Conservation (phyloP, 805 yeast species). For the Wickerhamomyces silvicola region DNA sequence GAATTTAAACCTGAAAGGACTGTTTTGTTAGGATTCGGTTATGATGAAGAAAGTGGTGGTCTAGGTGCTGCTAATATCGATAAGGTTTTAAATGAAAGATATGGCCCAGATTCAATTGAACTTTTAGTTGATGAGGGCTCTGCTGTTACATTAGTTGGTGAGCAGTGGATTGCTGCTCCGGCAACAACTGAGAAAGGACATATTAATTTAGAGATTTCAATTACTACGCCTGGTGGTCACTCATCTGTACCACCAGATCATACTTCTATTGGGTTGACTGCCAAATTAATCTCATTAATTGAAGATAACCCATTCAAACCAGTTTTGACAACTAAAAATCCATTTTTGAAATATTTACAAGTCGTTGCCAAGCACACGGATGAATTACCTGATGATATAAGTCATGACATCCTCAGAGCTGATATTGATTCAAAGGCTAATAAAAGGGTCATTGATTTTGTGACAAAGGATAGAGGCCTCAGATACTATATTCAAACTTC, state of each 20-base stretch:
- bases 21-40: conserved; percentile 61
- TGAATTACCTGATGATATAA: conserved; percentile 16
- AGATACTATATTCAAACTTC: conserved; percentile 12
- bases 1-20: conserved; percentile 59
- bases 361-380: conserved; percentile 49
- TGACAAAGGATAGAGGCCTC: conserved; percentile 1
- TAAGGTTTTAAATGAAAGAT: conserved; percentile 37
- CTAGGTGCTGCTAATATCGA: conserved; percentile 45
- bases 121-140: conserved; percentile 63
- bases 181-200: conserved; percentile 57
- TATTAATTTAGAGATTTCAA: conserved; percentile 40
- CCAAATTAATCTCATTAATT: conserved; percentile 47
- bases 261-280: conserved; percentile 68
- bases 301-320: conserved; percentile 48
- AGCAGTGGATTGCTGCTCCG: conserved; percentile 41
- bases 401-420: conserved; percentile 27
- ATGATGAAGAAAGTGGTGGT: conserved; percentile 61
- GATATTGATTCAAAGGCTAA: conserved; percentile 27
- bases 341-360: conserved; percentile 48
- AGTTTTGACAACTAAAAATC: conserved; percentile 48
- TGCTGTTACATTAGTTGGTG: conserved; percentile 24
- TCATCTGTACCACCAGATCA: conserved; percentile 79
- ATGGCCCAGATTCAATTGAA: conserved; percentile 52
- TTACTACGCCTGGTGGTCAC: conserved; percentile 70
- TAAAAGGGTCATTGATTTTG: conserved; percentile 19